Percentiles rank a stretch among this genome's conserved stretches.
Conservation (phyloP, 1,284 basidiomycete species). For the Vanrija sp. region DNA sequence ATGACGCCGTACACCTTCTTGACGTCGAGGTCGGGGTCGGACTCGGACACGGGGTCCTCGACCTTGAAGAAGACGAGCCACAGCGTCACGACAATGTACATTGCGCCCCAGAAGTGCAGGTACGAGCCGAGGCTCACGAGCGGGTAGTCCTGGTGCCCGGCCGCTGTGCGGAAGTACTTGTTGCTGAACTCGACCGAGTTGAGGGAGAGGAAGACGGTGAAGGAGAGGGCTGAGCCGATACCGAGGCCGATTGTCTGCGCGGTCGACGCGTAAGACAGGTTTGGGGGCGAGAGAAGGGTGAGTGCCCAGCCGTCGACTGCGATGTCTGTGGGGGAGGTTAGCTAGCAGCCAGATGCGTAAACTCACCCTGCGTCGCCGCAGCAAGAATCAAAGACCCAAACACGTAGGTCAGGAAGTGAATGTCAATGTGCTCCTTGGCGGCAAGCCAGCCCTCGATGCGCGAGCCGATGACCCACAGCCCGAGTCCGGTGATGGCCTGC, state of each 20-base stretch:
- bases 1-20: slow-evolving; percentile 89
- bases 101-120: slow-evolving; percentile 77
- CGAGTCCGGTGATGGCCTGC: slow-evolving; percentile 80
- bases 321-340: slow-evolving; percentile 62
- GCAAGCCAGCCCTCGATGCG: slow-evolving; percentile 76
- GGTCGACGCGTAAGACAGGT: slow-evolving; percentile 93
- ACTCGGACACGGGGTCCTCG: slow-evolving; percentile 73
- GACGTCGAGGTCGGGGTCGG: slow-evolving; percentile 83
- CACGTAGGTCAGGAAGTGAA: slow-evolving; percentile 73
- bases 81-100: slow-evolving; percentile 76
- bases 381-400: slow-evolving; percentile 91
- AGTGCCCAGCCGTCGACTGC: slow-evolving; percentile 99
- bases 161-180: slow-evolving; percentile 63
- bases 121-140: slow-evolving; percentile 76
- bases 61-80: slow-evolving; percentile 87
- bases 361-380: slow-evolving; percentile 89
- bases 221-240: slow-evolving; percentile 92
- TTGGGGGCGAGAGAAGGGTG: slow-evolving; percentile 90
- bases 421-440: slow-evolving; percentile 75
- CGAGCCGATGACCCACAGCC: slow-evolving; percentile 83
- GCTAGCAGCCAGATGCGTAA: slow-evolving; percentile 3
- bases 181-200: slow-evolving; percentile 86
- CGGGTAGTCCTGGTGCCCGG: slow-evolving; percentile 62
- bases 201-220: slow-evolving; percentile 95
- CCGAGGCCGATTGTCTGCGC: slow-evolving; percentile 98